Base-by-base conservation (phyloP, 352 stramenopile genomes). In the Nothophytophthora sp. region DNA sequence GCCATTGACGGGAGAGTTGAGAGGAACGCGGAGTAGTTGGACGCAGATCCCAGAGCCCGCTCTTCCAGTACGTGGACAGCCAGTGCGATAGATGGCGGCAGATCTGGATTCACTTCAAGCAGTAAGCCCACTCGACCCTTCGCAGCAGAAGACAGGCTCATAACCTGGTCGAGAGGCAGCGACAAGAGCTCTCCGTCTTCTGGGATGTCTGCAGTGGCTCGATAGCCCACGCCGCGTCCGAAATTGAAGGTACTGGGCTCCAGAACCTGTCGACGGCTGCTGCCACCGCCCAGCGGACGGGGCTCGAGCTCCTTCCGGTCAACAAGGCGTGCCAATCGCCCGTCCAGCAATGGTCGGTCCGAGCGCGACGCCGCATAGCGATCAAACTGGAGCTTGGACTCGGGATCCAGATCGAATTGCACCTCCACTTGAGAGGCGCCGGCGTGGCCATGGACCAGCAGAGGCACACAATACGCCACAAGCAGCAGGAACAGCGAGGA, bases 31-130 rank as follows among this genome's bases (percentile, higher is more conserved):
- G 63, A 73, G 47, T 76, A 83, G 38, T 76, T 78, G 33, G 72
- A 83, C 5, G 35, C 32, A 0, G 24, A 22, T 15, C 69, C 69
- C 10, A 81, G 55, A 16, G 57, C 64, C 16, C 36, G 50, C 60
- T 83, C 69, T 57, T 83, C 72, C 5, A 83, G 55, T 10, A 83
- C 25, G 55, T 83, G 72, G 11, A 83, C 30, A 1, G 66, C 57
- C 40, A 83, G 39, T 6, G 57, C 59, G 18, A 83, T 78, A 0
- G 67, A 35, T 8, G 69, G 56, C 7, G 72, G 72, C 2, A 83
- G 55, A 13, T 76, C 63, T 25, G 72, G 72, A 34, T 83, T 83
- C 27, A 57, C 72, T 10, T 65, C 59, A 13, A 83, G 39, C 47
- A 83, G 41, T 5, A 73, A 18, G 13, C 52, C 49, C 36, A 83